phyloP scores from a whole-genome alignment of 805 yeast species.

The Debaryomyces prosopidis region DNA sequence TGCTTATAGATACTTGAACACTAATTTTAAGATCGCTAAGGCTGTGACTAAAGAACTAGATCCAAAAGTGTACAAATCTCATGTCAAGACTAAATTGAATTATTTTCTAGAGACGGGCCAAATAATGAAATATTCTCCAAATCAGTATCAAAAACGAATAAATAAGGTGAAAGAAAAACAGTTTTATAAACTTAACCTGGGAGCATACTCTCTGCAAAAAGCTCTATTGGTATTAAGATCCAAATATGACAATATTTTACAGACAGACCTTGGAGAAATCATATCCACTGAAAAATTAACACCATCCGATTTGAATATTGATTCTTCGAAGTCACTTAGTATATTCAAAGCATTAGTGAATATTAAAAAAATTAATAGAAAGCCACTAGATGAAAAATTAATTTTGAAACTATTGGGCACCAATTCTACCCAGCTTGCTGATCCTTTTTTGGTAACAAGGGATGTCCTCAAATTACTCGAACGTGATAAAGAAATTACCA shows the following conservation, averaged over 20 bases:
- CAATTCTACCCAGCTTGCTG: slow-evolving; percentile 55
- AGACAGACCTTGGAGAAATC: slow-evolving; percentile 21
- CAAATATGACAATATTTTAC: slow-evolving; percentile 30
- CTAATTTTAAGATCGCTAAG: too few species aligned
- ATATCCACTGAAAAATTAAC: slow-evolving; percentile 23
- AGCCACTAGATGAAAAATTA: slow-evolving; percentile 44
- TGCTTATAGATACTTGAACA: too few species aligned
- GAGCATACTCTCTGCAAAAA: slow-evolving; percentile 12
- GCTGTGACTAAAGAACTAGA: neutral
- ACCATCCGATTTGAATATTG: slow-evolving; percentile 22
- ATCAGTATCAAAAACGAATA: slow-evolving; percentile 12
- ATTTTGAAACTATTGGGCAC: slow-evolving; percentile 59
- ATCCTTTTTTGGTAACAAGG: slow-evolving; percentile 54
- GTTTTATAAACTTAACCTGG: neutral
- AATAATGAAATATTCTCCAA: slow-evolving; percentile 16
- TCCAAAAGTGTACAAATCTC: slow-evolving; percentile 1
- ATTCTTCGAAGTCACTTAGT: slow-evolving; percentile 17
- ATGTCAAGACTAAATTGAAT: slow-evolving; percentile 19
- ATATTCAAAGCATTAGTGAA: slow-evolving; percentile 31
- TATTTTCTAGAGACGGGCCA: slow-evolving; percentile 30
- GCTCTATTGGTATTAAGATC: slow-evolving; percentile 28
- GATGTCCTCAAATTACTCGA: slow-evolving; percentile 55
- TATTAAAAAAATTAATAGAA: slow-evolving; percentile 22
- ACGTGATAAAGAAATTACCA: slow-evolving; percentile 44
- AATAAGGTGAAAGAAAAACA: slow-evolving; percentile 1